phyloP scores from a whole-genome alignment of 2,329 filamentous ascomycete genomes.

The Pseudocercospora musae region DNA sequence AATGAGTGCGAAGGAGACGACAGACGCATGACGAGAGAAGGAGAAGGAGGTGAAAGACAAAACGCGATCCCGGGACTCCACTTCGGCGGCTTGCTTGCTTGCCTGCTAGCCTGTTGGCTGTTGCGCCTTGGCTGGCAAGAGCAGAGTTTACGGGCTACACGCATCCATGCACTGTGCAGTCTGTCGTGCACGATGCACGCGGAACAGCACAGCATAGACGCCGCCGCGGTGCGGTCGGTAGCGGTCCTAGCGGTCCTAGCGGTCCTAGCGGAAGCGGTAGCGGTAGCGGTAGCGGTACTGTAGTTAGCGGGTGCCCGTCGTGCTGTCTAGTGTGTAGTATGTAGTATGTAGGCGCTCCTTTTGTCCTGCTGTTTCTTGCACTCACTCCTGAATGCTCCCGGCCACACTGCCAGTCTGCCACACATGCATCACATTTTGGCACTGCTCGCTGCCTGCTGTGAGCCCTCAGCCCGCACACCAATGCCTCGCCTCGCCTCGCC shows the following conservation, averaged over 20 bases:
- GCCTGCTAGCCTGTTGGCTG: too few species aligned
- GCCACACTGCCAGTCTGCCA: too few species aligned
- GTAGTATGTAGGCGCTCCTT: neutral
- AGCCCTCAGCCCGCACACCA: neutral
- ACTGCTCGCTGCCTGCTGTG: neutral
- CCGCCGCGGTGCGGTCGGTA: neutral
- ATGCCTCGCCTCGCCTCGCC: neutral
- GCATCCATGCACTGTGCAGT: constrained; percentile 7
- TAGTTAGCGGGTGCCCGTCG: neutral
- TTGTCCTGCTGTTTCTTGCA: neutral
- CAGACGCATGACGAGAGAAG: constrained; percentile 8
- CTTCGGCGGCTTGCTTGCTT: neutral
- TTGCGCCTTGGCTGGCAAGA: neutral
- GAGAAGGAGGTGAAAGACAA: constrained; percentile 7
- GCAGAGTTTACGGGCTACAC: neutral
- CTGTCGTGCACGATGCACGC: constrained; percentile 9
- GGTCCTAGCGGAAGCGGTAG: constrained; percentile 1
- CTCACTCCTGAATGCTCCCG: constrained; percentile 10
- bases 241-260: too few species aligned
- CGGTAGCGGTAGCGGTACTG: neutral
- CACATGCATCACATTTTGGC: constrained; percentile 7
- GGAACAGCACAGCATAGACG: constrained; percentile 1
- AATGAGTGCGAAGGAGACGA: constrained; percentile 10
- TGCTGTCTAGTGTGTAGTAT: neutral
- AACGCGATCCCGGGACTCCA: neutral